Evolutionary conservation across 2,329 filamentous ascomycete genomes (phyloP), one percentile per base, ranked within the genome.

Genomic region (Didymella exigua): DNA sequence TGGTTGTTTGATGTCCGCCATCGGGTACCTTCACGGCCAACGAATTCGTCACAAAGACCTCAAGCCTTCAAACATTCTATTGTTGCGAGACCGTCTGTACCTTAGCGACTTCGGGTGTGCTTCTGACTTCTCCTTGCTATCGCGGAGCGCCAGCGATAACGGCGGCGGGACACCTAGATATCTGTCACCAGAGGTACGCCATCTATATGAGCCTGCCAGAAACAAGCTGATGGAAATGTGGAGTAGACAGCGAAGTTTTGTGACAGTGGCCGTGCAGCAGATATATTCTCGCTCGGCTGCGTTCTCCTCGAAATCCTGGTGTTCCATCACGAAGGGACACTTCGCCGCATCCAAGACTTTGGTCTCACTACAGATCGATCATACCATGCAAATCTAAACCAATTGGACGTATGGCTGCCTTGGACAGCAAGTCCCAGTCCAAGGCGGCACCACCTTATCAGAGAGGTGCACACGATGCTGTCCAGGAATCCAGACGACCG

Each of bases 261-360:
- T 5, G n/a, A 24, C 2, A 33, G 56, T 52, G 63, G 65, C 3
- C 54, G 63, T 4, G 58, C 62, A 62, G 84, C 86, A 36, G 89
- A 91, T 68, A 78, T 91, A 26, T 92, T 89, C 74, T 89, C 87
- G 2, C 78, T 91, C 1, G 89, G 86, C 11, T 89, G 88, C 69
- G 80, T 91, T 48, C 87, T 89, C 56, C 79, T 91, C 7, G 89
- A 92, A 60, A 81, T 91, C 33, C 67, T 91, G 19, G 85, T 85
- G 18, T 85, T 89, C 7, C 46, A 56, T 9, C 6, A 30, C 8
- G 41, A 42, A n/a, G 49, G 53, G 65, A 76, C 88, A 34, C 75
- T 90, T 55, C 88, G 89, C 67, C 84, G 86, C 56, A 83, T 86
- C 49, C 80, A 83, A 2, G 81, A 82, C 21, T 23, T 23, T 5